A percentile compares a stretch with the other conserved stretches of the same genome.
These are phyloP conservation scores for Cryptococcus hybrid DNA, from an alignment of 1,284 basidiomycete genomes.

Conservation along the genomic window DNA sequence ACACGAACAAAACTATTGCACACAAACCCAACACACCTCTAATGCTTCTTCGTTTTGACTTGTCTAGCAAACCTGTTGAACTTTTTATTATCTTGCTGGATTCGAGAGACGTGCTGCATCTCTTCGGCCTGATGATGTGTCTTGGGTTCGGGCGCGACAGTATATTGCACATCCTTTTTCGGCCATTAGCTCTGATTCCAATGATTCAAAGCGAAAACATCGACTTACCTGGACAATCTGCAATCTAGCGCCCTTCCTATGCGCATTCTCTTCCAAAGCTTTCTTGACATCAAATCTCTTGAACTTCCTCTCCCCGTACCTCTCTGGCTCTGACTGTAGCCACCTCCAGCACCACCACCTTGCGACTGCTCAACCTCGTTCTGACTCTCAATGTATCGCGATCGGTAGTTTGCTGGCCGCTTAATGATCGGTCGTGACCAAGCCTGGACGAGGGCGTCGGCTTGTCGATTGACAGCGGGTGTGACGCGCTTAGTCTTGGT, in stretches of 20 bases:
- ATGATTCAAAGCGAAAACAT: not conserved
- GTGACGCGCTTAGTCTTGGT: constrained; percentile 84
- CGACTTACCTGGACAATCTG: constrained; percentile 31
- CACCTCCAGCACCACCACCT: constrained; percentile 4
- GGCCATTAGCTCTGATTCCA: constrained; percentile 2
- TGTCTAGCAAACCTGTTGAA: constrained; percentile 48
- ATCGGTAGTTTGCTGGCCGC: constrained; percentile 75
- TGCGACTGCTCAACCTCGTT: constrained; percentile 17
- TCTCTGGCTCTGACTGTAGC: constrained; percentile 4
- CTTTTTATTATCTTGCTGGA: constrained; percentile 44
- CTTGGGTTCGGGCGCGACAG: constrained; percentile 38
- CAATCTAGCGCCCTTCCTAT: constrained; percentile 38
- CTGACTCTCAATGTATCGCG: constrained; percentile 25
- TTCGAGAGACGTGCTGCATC: constrained; percentile 35
- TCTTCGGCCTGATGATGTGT: constrained; percentile 34
- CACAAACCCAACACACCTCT: not conserved
- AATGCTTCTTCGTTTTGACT: constrained; percentile 11
- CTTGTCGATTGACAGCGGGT: constrained; percentile 72
- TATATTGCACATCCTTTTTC: constrained; percentile 41
- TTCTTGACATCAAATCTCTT: constrained; percentile 36
- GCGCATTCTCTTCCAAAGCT: constrained; percentile 37
- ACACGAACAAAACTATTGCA: not conserved
- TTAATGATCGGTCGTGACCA: constrained; percentile 97
- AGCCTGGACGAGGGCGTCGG: constrained; percentile 76
- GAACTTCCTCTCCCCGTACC: constrained; percentile 9